Evolutionary conservation across 2,329 filamentous ascomycete genomes (phyloP), one percentile per base, ranked within the genome.

Genomic region (Lasiodiplodia theobromae): DNA sequence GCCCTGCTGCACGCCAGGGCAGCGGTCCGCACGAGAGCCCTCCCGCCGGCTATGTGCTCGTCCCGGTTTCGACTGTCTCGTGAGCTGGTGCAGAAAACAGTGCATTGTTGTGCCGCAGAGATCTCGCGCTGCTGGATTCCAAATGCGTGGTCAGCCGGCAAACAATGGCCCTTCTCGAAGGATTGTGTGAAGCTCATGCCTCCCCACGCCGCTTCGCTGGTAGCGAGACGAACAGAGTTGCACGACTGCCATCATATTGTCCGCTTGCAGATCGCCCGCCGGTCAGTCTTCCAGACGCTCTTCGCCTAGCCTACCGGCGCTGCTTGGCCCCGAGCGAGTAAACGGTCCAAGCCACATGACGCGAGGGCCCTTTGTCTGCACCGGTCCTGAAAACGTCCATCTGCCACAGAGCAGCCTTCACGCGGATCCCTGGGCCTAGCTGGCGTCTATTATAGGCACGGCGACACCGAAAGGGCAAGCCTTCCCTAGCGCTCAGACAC

Each of bases 21-120:
- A 64, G 57, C 49, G 67, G 57, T 63, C 47, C 66, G 66, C 56
- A 68, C 40, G 66, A 68, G 66, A 67, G 63, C 56, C 66, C 38
- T 62, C 25, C 57, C 49, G 51, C 58, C 58, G 67, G 67, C 57
- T 37, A 64, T 63, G 57, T 44, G 25, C 49, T 58, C 56, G 56
- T 63, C 67, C 67, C 44, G 67, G 67, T 68, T 68, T 68, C 51
- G 49, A 31, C 56, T 40, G 67, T 68, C 67, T 68, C 58, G 57
- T 68, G 67, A 68, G 67, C 57, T 56, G 67, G 49, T 68, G 67
- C 67, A 68, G 67, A 54, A 68, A 62, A 53, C 67, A 68, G 37
- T 38, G 67, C 58, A 21, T 23, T 38, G 56, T n/a, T 54, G 54
- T 49, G n/a, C 44, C 40, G 49, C 57, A 68, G 60, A 23, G 57